These are phyloP conservation scores for Mortierella sp. DNA, from an alignment of 371 early-diverging fungal species.

Conservation along the genomic window DNA sequence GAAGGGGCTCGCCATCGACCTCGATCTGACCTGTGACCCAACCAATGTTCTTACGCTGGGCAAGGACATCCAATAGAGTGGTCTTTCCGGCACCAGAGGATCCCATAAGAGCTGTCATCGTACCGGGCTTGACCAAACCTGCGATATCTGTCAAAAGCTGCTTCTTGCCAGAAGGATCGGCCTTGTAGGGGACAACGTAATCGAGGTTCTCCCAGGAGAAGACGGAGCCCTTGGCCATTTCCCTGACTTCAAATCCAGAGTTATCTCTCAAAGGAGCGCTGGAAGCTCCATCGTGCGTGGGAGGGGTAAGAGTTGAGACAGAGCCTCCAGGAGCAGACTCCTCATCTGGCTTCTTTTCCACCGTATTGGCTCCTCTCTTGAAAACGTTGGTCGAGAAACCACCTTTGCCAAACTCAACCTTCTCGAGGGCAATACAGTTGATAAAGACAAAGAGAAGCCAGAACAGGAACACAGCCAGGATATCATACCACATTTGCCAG, in stretches of 20 bases:
- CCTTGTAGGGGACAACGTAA: conserved; percentile 52
- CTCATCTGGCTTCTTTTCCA: conserved; percentile 16
- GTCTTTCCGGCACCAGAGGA: conserved; percentile 92
- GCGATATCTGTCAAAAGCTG: conserved; percentile 55
- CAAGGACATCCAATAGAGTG: conserved; percentile 84
- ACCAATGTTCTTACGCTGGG: conserved; percentile 82
- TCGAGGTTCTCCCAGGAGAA: conserved; percentile 57
- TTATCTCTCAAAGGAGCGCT: conserved; percentile 15
- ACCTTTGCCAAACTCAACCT: conserved; percentile 59
- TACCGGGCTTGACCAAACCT: conserved; percentile 67
- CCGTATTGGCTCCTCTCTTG: conserved; percentile 49
- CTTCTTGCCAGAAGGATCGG: conserved; percentile 47
- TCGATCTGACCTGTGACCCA: conserved; percentile 72
- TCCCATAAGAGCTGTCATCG: conserved; percentile 86
- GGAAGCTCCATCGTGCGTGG: background rate
- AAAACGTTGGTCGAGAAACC: conserved; percentile 63
- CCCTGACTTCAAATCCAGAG: conserved; percentile 23
- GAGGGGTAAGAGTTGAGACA: conserved; percentile 3
- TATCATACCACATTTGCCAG: conserved; percentile 53
- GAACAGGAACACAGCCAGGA: conserved; percentile 58
- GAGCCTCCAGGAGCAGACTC: conserved; percentile 14
- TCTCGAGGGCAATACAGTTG: conserved; percentile 55
- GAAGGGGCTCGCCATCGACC: conserved; percentile 37
- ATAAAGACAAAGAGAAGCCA: conserved; percentile 57
- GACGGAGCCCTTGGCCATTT: conserved; percentile 53